Conservation (phyloP, 495 filamentous ascomycete genomes). For the Corynascus novoguineensis region DNA sequence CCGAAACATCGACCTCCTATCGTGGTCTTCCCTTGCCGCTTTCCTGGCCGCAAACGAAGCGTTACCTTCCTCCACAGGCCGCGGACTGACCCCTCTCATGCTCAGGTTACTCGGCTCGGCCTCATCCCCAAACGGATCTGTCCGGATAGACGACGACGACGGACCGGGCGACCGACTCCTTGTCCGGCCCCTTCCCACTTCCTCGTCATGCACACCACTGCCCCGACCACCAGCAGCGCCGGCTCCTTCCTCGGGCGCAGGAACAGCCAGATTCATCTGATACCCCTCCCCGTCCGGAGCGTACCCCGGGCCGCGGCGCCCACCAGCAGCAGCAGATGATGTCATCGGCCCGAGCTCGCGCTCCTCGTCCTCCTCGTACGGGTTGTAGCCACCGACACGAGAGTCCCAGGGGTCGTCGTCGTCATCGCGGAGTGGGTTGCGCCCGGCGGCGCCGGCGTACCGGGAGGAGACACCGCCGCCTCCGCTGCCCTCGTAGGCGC, state of each 20-base stretch:
- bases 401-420: slow-evolving; percentile 74
- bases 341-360: slow-evolving; percentile 49
- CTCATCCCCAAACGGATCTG: slow-evolving; percentile 53
- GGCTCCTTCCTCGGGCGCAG: neutral
- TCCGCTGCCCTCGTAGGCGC: slow-evolving; percentile 58
- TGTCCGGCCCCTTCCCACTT: slow-evolving; percentile 31
- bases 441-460: slow-evolving; percentile 24
- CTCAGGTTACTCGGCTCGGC: slow-evolving; percentile 52
- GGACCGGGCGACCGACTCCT: slow-evolving; percentile 29
- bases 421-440: slow-evolving; percentile 54
- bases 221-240: slow-evolving; percentile 1
- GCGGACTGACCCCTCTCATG: slow-evolving; percentile 52
- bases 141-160: neutral
- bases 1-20: slow-evolving; percentile 45
- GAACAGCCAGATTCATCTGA: slow-evolving; percentile 41
- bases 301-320: slow-evolving; percentile 10
- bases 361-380: slow-evolving; percentile 63
- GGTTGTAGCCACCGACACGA: slow-evolving; percentile 55
- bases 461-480: slow-evolving; percentile 25
- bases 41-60: slow-evolving; percentile 20
- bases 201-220: neutral
- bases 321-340: slow-evolving; percentile 14
- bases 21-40: slow-evolving; percentile 22
- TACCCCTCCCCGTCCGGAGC: slow-evolving; percentile 39
- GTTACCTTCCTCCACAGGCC: slow-evolving; percentile 44